A percentile compares a stretch with the other conserved stretches of the same genome.
Evolutionary conservation across 108 stramenopile genomes (phyloP).

Genomic region (Skeletonema grethae): DNA sequence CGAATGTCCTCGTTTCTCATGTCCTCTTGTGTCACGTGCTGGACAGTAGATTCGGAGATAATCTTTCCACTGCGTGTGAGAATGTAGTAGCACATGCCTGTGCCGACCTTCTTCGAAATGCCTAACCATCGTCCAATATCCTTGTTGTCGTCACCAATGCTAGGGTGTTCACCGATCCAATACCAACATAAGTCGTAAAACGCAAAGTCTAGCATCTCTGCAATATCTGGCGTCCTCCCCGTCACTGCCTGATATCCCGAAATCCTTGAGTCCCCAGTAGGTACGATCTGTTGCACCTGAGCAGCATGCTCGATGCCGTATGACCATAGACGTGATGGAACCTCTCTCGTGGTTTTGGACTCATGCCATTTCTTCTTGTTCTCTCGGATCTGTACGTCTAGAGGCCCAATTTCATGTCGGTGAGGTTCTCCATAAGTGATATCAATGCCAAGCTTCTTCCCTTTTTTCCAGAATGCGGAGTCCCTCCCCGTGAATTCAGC

Average conservation of each 20-base stretch:
- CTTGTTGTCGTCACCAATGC: slow-evolving; percentile 7
- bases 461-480: background rate
- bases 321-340: slow-evolving; percentile 34
- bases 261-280: background rate
- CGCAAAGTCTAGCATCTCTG: slow-evolving; percentile 46
- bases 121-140: slow-evolving; percentile 14
- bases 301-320: slow-evolving; percentile 16
- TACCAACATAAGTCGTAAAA: slow-evolving; percentile 53
- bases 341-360: background rate
- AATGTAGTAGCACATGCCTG: slow-evolving; percentile 37
- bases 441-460: background rate
- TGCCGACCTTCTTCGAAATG: slow-evolving; percentile 19
- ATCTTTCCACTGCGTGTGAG: slow-evolving; percentile 15
- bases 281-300: slow-evolving; percentile 19
- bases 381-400: slow-evolving; percentile 13
- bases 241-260: slow-evolving; percentile 22
- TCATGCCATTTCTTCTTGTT: slow-evolving; percentile 7
- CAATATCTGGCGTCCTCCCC: slow-evolving; percentile 47
- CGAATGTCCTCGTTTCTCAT: background rate
- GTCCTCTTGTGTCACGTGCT: slow-evolving; percentile 37
- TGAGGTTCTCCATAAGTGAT: background rate
- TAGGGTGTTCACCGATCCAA: slow-evolving; percentile 2
- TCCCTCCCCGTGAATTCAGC: background rate
- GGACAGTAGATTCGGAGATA: slow-evolving; percentile 29
- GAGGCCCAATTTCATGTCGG: background rate